A percentile compares a stretch with the other conserved stretches of the same genome.
Conservation (phyloP, 2,329 filamentous ascomycete genomes). For the Huntiella bhutanensis region DNA sequence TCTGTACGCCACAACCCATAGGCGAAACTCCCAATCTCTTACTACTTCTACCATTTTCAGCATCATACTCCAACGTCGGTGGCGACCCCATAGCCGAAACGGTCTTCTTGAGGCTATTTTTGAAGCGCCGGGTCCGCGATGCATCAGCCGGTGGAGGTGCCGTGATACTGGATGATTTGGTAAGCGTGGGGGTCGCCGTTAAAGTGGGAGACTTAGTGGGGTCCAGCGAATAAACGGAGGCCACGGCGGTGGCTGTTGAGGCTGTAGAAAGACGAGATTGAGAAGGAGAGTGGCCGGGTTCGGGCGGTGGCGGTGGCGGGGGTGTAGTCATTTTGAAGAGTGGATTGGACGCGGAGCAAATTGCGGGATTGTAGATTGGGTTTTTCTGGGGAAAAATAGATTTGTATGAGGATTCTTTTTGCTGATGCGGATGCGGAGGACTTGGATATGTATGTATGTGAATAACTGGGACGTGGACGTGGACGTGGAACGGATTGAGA, state of each 20-base stretch:
- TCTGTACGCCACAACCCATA: slow-evolving; percentile 8
- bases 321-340: no score
- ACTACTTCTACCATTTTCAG: slow-evolving; percentile 10
- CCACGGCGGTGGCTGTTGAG: slow-evolving; percentile 4
- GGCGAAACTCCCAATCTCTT: slow-evolving; percentile 11
- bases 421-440: no score
- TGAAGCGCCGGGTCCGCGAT: slow-evolving; percentile 8
- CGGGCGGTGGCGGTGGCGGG: no score
- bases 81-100: slow-evolving; percentile 12
- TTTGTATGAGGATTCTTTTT: no score
- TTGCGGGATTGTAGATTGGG: no score
- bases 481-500: no score
- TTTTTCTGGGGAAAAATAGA: no score
- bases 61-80: slow-evolving; percentile 12
- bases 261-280: slow-evolving; percentile 1
- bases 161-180: neutral
- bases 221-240: neutral
- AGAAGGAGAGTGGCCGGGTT: neutral
- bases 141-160: neutral
- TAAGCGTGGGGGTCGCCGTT: neutral
- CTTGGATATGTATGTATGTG: no score
- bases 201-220: neutral
- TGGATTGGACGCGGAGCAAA: no score
- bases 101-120: slow-evolving; percentile 11
- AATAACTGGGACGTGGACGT: no score